phyloP scores from a whole-genome alignment of 1,139 yeast genomes.

The Suhomyces yuchorum region DNA sequence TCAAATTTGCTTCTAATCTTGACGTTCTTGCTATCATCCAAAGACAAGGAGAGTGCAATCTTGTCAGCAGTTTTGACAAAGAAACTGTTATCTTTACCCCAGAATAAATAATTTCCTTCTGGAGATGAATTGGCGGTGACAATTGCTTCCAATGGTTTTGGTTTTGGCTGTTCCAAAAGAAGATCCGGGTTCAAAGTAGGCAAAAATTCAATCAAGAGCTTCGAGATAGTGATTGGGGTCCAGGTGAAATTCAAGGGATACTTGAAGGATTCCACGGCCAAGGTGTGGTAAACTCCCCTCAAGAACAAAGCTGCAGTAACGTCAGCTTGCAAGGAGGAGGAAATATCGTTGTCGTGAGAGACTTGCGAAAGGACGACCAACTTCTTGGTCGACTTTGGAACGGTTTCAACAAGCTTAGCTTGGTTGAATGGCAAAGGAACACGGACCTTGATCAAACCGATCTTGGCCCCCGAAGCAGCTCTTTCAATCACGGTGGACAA shows the following conservation, averaged over 20 bases:
- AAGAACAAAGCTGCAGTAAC: constrained; percentile 72
- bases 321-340: constrained; percentile 61
- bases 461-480: constrained; percentile 33
- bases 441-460: constrained; percentile 73
- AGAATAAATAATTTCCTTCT: constrained; percentile 56
- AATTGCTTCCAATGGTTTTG: constrained; percentile 7
- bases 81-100: constrained; percentile 67
- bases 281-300: constrained; percentile 43
- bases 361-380: constrained; percentile 69
- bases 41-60: constrained; percentile 70
- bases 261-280: constrained; percentile 51
- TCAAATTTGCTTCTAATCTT: constrained; percentile 68
- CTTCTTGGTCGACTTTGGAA: constrained; percentile 61
- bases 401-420: constrained; percentile 54
- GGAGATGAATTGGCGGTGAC: constrained; percentile 47
- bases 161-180: constrained; percentile 16
- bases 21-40: constrained; percentile 58
- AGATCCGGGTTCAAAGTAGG: constrained; percentile 35
- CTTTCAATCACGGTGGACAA: constrained; percentile 48
- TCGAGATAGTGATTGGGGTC: constrained; percentile 57
- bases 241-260: constrained; percentile 56
- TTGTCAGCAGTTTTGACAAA: constrained; percentile 61
- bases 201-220: constrained; percentile 49
- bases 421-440: constrained; percentile 78
- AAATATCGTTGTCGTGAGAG: constrained; percentile 27